Evolutionary conservation across 305 asterid genomes (phyloP), one percentile per base, ranked within the genome.

Genomic region (Petunia hybrid): DNA sequence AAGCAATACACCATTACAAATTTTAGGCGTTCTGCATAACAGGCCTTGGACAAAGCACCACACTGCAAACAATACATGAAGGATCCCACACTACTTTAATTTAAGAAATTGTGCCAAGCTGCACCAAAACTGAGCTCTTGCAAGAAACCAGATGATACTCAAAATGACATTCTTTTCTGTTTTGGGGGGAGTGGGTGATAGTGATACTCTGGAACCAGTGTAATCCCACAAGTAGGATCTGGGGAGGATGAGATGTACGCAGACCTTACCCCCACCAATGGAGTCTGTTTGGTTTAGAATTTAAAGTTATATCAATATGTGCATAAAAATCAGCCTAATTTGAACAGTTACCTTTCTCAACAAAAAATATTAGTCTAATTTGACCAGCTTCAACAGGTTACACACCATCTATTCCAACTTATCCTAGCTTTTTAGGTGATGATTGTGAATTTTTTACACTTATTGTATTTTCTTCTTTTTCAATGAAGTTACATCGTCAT

Each of bases 51-150:
- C 76, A 42, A 64, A 68, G 76, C 0, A 42, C 76, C 40, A 3
- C 56, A 42, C 42, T 16, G 16, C 77, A 70, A 70, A 46, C 41
- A 70, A 46, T 70, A 45, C 77, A 59, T 22, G 14, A 35, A 40
- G 53, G 51, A 6, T 41, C 51, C 74, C 35, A 66, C 51, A 66
- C 53, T 42, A 55, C 6, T 41, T 41, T 68, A 68, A n/a, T 42
- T 13, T 16, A 68, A 14, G 39, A 68, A 68, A 68, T 42, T 42
- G 55, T 68, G 42, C 39, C 39, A 68, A 71, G 45, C 2, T 46
- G 35, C 78, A 71, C 45, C 78, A 48, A 41, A 48, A 57, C 36
- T 48, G 78, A 71, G 78, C 45, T 12, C 78, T 48, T 71, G 62
- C 45, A 57, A 71, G 41, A 71, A 46, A 48, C 10, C 35, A 35